Base-by-base conservation (phyloP, 768 basidiomycete species). In the Aureoboletus auriporus region DNA sequence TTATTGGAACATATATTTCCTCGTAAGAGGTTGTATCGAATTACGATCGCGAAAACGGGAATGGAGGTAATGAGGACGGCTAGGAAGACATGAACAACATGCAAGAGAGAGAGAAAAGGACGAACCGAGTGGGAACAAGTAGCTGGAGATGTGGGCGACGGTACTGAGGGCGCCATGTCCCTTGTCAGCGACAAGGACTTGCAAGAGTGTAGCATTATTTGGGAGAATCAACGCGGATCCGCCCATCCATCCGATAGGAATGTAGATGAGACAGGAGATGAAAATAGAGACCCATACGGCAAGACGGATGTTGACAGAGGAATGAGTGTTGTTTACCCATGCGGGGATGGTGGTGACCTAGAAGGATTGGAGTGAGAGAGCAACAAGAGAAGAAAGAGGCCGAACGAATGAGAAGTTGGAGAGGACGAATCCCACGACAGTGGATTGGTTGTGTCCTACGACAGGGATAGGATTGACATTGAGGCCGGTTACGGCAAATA, bases 361-460 rank as follows among this genome's bases (percentile, higher is more conserved):
- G 10, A 5, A 4, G 8, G 6, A 23, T 50, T 17, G 26, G 34
- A 16, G 1, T 0, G 13, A 29, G 33, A 6, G 30, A 17, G 5
- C 9, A 30, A 14, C 4, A 12, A 11, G 5, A 0, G 28, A 33
- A 4, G 34, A n/a, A 38, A 3, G 8, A 23, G 26, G 31, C 56
- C 60, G 27, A 7, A 62, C 60, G 16, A 62, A 62, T 38, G 60
- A 43, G 42, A 61, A 62, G 30, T 61, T 61, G 0, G 60, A 62
- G 13, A 62, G 52, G 2, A 59, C 39, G 10, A 61, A 61, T 47
- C 60, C 60, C 34, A 39, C 57, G 14, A 61, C 60, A 11, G 50
- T 49, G 26, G 60, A 56, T 28, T 59, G 60, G 31, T 50, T 30
- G 10, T 38, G 50, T 3, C 60, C 60, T n/a, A 59, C 48, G 8